Percentiles rank a stretch among this genome's conserved stretches.
Evolutionary conservation across 176 grass and related monocot genomes (phyloP).

Genomic region (Thinopyrum elongatum): DNA sequence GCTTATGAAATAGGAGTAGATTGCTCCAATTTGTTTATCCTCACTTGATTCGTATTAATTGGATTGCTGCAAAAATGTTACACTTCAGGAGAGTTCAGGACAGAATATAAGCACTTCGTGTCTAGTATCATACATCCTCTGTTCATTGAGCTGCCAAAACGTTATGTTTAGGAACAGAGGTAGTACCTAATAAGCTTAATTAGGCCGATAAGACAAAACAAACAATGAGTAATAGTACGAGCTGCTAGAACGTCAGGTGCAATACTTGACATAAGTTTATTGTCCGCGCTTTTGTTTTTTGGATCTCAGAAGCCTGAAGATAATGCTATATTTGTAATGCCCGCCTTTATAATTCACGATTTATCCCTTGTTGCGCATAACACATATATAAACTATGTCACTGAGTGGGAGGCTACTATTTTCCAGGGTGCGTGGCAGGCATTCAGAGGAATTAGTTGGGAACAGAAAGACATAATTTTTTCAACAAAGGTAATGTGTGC

Average conservation of each 20-base stretch:
- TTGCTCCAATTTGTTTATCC: not conserved
- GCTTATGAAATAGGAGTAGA: not conserved
- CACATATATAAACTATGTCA: not conserved
- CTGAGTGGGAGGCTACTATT: not conserved
- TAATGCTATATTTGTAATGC: not conserved
- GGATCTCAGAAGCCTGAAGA: not conserved
- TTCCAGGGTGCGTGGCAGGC: conserved; percentile 72
- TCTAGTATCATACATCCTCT: not conserved
- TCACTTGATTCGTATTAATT: not conserved
- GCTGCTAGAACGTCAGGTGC: not conserved
- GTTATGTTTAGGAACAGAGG: no score
- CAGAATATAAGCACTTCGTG: not conserved
- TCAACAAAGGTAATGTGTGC: conserved; percentile 37
- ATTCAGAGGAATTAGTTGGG: conserved; percentile 56
- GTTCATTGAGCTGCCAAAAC: no score
- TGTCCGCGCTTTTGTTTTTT: not conserved
- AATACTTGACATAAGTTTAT: not conserved
- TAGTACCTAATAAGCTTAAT: not conserved
- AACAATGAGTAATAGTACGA: not conserved
- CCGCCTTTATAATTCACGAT: not conserved
- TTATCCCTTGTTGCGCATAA: not conserved
- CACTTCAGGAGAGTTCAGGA: not conserved
- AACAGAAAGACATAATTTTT: conserved; percentile 58
- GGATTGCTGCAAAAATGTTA: not conserved
- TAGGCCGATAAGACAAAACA: not conserved